phyloP scores from a whole-genome alignment of 2,329 filamentous ascomycete genomes.

The Alternaria solani region DNA sequence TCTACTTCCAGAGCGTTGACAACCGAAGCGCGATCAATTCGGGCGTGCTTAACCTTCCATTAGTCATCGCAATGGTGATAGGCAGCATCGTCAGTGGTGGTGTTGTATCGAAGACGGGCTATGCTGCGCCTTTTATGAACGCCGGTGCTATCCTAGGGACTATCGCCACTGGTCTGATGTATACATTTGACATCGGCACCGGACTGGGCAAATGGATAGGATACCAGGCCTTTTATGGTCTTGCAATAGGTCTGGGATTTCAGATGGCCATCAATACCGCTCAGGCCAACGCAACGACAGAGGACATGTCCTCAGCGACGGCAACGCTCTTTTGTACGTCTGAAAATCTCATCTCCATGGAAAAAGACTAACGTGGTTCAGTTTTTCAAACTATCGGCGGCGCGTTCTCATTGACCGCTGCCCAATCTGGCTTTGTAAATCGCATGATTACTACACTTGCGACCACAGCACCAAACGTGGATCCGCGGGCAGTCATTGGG shows the following conservation, averaged over 20 bases:
- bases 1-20: slow-evolving; percentile 60
- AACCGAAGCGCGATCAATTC: slow-evolving; percentile 46
- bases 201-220: slow-evolving; percentile 54
- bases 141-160: slow-evolving; percentile 38
- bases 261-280: slow-evolving; percentile 46
- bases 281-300: slow-evolving; percentile 42
- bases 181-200: slow-evolving; percentile 50
- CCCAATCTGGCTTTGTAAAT: slow-evolving; percentile 54
- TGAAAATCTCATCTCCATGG: neutral
- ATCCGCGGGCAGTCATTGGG: slow-evolving; percentile 36
- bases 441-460: slow-evolving; percentile 42
- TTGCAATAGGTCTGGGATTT: slow-evolving; percentile 43
- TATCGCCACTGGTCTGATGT: slow-evolving; percentile 54
- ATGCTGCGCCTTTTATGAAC: slow-evolving; percentile 46
- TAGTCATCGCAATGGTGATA: slow-evolving; percentile 48
- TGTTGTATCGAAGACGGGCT: slow-evolving; percentile 37
- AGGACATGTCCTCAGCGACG: slow-evolving; percentile 47
- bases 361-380: slow-evolving; percentile 1
- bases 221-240: slow-evolving; percentile 56
- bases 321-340: slow-evolving; percentile 45
- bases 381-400: slow-evolving; percentile 53
- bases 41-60: slow-evolving; percentile 55
- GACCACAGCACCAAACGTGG: slow-evolving; percentile 38
- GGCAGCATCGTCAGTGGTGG: slow-evolving; percentile 6
- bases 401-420: slow-evolving; percentile 52